These are phyloP conservation scores for Sphagnum magellanicum DNA, from an alignment of 228 moss, liverwort and hornwort genomes.

Conservation along the genomic window DNA sequence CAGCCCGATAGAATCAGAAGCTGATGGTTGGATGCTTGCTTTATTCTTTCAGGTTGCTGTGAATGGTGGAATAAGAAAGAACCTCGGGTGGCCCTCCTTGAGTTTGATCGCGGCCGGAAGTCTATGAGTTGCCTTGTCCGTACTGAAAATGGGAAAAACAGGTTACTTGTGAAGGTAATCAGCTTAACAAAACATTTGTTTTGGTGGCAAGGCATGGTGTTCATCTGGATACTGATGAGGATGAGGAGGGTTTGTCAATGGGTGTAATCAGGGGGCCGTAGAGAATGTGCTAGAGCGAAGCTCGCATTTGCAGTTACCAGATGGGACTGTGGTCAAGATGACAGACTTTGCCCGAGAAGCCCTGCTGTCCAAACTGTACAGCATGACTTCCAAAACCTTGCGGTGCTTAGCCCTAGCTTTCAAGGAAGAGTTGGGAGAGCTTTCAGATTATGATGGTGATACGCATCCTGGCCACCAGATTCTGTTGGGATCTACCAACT, in stretches of 20 bases:
- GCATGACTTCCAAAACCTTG: slow-evolving; percentile 44
- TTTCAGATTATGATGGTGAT: slow-evolving; percentile 33
- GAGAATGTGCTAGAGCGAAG: slow-evolving; percentile 54
- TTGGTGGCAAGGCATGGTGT: slow-evolving; percentile 1
- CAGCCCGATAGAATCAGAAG: no score
- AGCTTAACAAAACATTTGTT: background rate
- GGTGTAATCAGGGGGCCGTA: slow-evolving; percentile 37
- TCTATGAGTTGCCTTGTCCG: slow-evolving; percentile 56
- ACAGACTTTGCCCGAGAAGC: slow-evolving; percentile 30
- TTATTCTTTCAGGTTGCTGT: slow-evolving; percentile 25
- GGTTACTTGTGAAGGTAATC: slow-evolving; percentile 57
- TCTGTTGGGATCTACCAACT: slow-evolving; percentile 34
- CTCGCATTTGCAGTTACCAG: slow-evolving; percentile 37
- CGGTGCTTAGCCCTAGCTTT: slow-evolving; percentile 49
- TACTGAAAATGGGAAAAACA: slow-evolving; percentile 22
- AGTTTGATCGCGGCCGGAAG: slow-evolving; percentile 60
- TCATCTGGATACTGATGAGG: background rate
- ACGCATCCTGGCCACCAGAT: slow-evolving; percentile 29
- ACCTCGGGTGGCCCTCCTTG: slow-evolving; percentile 36
- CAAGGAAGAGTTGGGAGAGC: slow-evolving; percentile 34
- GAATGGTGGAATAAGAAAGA: slow-evolving; percentile 25
- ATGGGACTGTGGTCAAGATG: slow-evolving; percentile 34
- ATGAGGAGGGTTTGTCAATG: slow-evolving; percentile 3
- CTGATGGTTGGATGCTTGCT: no score
- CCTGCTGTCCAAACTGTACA: slow-evolving; percentile 29